A percentile compares a stretch with the other conserved stretches of the same genome.
These are phyloP conservation scores for Rhodamnia argentea DNA, from an alignment of 345 rosid species.

Conservation along the genomic window DNA sequence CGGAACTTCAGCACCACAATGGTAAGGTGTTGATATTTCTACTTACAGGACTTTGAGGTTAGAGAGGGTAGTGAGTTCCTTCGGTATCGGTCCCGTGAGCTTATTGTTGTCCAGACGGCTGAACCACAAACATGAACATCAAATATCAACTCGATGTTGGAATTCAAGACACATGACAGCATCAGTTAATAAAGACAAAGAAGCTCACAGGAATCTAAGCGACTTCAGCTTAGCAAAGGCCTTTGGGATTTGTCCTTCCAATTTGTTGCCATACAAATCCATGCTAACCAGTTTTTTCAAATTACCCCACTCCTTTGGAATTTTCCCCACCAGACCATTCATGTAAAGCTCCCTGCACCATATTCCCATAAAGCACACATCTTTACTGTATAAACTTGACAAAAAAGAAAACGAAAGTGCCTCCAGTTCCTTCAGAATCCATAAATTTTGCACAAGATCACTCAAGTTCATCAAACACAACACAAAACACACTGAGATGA, in stretches of 20 bases:
- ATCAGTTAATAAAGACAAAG: neutral
- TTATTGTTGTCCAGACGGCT: slow-evolving; percentile 67
- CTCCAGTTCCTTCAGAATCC: neutral
- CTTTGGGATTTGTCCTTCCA: slow-evolving; percentile 56
- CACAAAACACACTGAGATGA: neutral
- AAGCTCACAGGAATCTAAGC: slow-evolving; percentile 55
- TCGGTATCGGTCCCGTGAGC: slow-evolving; percentile 50
- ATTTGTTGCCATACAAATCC: slow-evolving; percentile 45
- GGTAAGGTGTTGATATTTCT: neutral
- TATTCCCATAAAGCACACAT: neutral
- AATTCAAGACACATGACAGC: neutral
- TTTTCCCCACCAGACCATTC: slow-evolving; percentile 35
- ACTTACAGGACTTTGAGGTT: slow-evolving; percentile 62
- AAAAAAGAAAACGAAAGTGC: neutral
- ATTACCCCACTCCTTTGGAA: slow-evolving; percentile 51
- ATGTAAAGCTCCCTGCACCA: slow-evolving; percentile 54
- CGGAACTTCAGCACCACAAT: neutral
- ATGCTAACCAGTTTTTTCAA: slow-evolving; percentile 47
- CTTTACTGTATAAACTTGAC: neutral
- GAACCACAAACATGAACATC: neutral
- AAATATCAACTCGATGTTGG: neutral
- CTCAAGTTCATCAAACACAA: neutral
- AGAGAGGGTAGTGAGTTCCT: slow-evolving; percentile 44
- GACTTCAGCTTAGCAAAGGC: slow-evolving; percentile 52
- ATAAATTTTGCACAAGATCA: neutral